These are phyloP conservation scores for Daldinia concentrica DNA, from an alignment of 495 filamentous ascomycete genomes.

Conservation along the genomic window DNA sequence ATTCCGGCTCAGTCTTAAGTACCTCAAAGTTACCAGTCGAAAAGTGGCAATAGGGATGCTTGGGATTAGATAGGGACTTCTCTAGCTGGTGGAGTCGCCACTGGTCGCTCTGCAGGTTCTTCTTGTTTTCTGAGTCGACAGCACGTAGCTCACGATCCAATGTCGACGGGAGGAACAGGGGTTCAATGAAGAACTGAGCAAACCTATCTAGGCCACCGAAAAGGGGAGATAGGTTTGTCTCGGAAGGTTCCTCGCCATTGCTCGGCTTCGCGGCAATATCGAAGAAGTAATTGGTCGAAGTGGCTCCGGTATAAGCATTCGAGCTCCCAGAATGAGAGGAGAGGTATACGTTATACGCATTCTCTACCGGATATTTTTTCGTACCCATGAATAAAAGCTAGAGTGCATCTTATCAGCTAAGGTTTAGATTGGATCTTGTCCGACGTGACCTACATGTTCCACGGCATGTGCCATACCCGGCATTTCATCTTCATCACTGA, in stretches of 20 bases:
- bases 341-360: constrained; percentile 94
- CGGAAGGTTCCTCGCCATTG: constrained; percentile 62
- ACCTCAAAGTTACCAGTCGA: constrained; percentile 94
- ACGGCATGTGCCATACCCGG: constrained; percentile 94
- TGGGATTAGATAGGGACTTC: constrained; percentile 87
- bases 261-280: constrained; percentile 82
- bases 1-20: constrained; percentile 83
- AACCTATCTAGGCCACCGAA: constrained; percentile 94
- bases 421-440: neutral
- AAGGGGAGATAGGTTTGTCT: constrained; percentile 72
- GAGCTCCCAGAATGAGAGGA: constrained; percentile 87
- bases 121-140: constrained; percentile 99
- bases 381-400: constrained; percentile 99
- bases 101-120: constrained; percentile 94
- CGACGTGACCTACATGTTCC: constrained; percentile 63
- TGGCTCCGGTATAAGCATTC: constrained; percentile 93
- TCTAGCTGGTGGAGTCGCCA: constrained; percentile 94
- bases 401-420: constrained; percentile 38
- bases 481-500: constrained; percentile 89
- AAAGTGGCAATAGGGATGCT: constrained; percentile 95
- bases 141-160: constrained; percentile 91
- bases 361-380: constrained; percentile 96
- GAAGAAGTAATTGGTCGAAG: constrained; percentile 98
- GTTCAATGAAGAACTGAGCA: constrained; percentile 95
- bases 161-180: constrained; percentile 88